These are phyloP conservation scores for Drechmeria coniospora DNA, from an alignment of 2,329 filamentous ascomycete genomes.

Conservation along the genomic window DNA sequence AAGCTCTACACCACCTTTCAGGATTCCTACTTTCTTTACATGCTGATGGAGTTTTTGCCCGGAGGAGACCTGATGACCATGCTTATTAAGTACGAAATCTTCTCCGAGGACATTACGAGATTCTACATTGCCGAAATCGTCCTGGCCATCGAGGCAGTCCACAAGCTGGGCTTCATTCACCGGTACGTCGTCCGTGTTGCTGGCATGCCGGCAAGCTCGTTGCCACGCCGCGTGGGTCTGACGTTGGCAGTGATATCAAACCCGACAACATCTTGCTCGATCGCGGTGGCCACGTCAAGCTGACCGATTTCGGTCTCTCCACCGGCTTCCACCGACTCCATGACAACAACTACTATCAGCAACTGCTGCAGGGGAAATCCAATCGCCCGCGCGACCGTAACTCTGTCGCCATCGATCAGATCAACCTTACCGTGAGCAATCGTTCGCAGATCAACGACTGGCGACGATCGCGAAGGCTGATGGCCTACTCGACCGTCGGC, in stretches of 20 bases:
- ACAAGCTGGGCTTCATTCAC: constrained; percentile 96
- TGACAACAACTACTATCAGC: constrained; percentile 96
- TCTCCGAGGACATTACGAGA: constrained; percentile 93
- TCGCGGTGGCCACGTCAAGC: constrained; percentile 88
- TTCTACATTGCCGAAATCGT: constrained; percentile 99
- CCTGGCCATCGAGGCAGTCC: constrained; percentile 94
- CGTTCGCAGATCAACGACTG: constrained; percentile 97
- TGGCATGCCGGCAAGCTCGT: background rate
- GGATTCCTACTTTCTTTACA: constrained; percentile 89
- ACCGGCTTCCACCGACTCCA: constrained; percentile 97
- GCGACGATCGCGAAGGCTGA: constrained; percentile 85
- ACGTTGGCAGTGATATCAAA: constrained; percentile 70
- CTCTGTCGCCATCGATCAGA: constrained; percentile 93
- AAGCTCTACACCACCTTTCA: constrained; percentile 98
- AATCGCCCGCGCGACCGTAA: constrained; percentile 67
- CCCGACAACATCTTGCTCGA: constrained; percentile 97
- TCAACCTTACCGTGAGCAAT: constrained; percentile 95
- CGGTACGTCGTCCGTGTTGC: constrained; percentile 44
- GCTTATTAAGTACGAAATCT: constrained; percentile 99
- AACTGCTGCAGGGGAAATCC: constrained; percentile 70
- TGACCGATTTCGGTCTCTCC: constrained; percentile 94
- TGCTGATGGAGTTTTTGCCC: constrained; percentile 98
- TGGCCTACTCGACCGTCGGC: constrained; percentile 96
- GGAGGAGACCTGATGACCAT: constrained; percentile 99
- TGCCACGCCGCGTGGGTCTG: background rate